phyloP scores from a whole-genome alignment of 2,329 filamentous ascomycete genomes.

The Calycina marina region DNA sequence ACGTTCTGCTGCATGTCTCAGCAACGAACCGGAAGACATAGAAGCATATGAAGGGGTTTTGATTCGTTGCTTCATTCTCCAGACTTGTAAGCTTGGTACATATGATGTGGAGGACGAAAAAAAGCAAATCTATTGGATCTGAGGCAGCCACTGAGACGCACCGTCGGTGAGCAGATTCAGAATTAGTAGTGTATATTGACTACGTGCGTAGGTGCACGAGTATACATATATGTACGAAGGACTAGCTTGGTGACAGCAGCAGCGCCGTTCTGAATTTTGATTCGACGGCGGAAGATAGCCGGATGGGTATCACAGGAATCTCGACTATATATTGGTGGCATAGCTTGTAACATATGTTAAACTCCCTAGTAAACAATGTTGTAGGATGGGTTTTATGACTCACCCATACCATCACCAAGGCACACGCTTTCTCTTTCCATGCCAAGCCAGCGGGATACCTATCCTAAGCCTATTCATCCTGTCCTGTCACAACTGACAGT shows the following conservation, averaged over 20 bases:
- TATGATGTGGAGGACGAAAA: background rate
- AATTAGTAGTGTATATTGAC: background rate
- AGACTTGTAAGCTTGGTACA: background rate
- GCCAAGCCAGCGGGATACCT: too few species aligned
- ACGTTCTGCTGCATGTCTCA: background rate
- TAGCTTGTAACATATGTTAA: background rate
- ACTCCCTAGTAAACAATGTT: background rate
- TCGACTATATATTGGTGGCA: too few species aligned
- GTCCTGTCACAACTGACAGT: background rate
- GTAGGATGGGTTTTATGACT: too few species aligned
- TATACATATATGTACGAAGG: background rate
- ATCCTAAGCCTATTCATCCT: background rate
- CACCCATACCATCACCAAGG: too few species aligned
- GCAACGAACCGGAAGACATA: background rate
- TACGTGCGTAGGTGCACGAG: background rate
- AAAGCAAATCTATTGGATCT: too few species aligned
- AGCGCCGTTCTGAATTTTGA: too few species aligned
- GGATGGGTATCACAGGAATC: too few species aligned
- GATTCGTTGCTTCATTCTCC: conserved; percentile 17
- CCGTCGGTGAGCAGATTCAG: too few species aligned
- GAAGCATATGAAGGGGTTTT: background rate
- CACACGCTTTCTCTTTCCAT: too few species aligned
- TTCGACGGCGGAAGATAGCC: too few species aligned
- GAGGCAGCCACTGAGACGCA: too few species aligned
- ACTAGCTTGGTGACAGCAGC: background rate